A percentile compares a stretch with the other conserved stretches of the same genome.
phyloP scores from a whole-genome alignment of 768 basidiomycete genomes.

The Leccinum boreale region DNA sequence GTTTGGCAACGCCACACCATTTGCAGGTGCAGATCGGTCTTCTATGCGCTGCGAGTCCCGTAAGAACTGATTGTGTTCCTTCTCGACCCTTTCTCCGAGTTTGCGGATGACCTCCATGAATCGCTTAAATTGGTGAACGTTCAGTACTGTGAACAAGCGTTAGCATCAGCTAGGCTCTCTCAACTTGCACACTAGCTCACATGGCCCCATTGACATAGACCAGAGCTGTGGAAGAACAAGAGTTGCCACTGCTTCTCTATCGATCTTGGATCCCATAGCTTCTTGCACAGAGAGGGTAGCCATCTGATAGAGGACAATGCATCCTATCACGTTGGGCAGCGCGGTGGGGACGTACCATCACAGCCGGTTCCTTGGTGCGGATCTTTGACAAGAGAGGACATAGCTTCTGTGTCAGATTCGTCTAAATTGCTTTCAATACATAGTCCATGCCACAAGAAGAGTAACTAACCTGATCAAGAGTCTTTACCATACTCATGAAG shows the following conservation, averaged over 20 bases:
- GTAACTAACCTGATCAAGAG: slow-evolving; percentile 71
- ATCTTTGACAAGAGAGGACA: slow-evolving; percentile 94
- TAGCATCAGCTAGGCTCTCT: neutral
- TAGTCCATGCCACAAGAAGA: neutral
- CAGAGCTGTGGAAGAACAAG: slow-evolving; percentile 89
- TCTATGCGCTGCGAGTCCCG: slow-evolving; percentile 91
- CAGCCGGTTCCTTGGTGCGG: slow-evolving; percentile 92
- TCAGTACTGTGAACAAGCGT: slow-evolving; percentile 51
- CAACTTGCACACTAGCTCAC: slow-evolving; percentile 42
- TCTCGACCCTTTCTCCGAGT: slow-evolving; percentile 82
- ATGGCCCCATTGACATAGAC: slow-evolving; percentile 96
- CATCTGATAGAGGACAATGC: slow-evolving; percentile 48
- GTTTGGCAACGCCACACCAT: slow-evolving; percentile 37
- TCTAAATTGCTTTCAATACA: slow-evolving; percentile 37
- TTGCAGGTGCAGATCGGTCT: slow-evolving; percentile 57
- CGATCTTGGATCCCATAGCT: slow-evolving; percentile 94
- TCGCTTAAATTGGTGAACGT: slow-evolving; percentile 81
- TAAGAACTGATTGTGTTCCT: slow-evolving; percentile 88
- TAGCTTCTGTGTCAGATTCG: slow-evolving; percentile 89
- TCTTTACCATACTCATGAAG: slow-evolving; percentile 84
- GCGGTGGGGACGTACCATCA: slow-evolving; percentile 61
- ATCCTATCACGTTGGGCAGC: neutral
- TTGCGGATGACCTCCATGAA: slow-evolving; percentile 86
- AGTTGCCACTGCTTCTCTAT: slow-evolving; percentile 88
- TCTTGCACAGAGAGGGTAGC: slow-evolving; percentile 88